Conservation (phyloP, 257 asterid species). For the Petunia axillaris region DNA sequence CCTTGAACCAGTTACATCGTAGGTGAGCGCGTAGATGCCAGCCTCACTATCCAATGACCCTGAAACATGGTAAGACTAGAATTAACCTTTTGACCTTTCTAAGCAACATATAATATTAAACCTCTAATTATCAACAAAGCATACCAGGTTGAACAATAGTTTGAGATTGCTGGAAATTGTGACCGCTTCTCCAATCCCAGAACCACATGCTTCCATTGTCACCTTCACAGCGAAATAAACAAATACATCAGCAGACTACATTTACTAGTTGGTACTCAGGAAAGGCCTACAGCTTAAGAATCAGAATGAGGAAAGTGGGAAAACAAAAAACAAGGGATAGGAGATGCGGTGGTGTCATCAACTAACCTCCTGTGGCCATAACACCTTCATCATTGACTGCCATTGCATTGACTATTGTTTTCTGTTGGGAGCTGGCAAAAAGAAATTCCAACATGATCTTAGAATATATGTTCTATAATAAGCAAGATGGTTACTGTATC, state of each 20-base stretch:
- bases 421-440: constrained; percentile 85
- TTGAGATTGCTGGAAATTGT: constrained; percentile 95
- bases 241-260: constrained; percentile 21
- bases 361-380: constrained; percentile 82
- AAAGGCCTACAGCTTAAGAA: not conserved
- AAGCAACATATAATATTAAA: not conserved
- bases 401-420: constrained; percentile 88
- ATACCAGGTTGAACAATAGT: constrained; percentile 97
- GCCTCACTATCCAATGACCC: constrained; percentile 99
- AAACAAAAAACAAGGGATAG: too few species aligned
- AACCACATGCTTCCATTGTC: constrained; percentile 99
- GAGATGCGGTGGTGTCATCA: not conserved
- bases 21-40: constrained; percentile 76
- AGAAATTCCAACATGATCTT: constrained; percentile 19
- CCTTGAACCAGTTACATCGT: constrained; percentile 77
- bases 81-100: constrained; percentile 1
- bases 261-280: not conserved
- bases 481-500: not conserved
- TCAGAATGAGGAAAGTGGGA: not conserved
- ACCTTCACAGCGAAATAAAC: constrained; percentile 48
- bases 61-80: constrained; percentile 29
- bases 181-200: constrained; percentile 99
- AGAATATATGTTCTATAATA: not conserved
- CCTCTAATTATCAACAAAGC: not conserved
- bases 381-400: constrained; percentile 92